phyloP scores from a whole-genome alignment of 192 early-diverging fungal genomes.

The Endogone sp. region DNA sequence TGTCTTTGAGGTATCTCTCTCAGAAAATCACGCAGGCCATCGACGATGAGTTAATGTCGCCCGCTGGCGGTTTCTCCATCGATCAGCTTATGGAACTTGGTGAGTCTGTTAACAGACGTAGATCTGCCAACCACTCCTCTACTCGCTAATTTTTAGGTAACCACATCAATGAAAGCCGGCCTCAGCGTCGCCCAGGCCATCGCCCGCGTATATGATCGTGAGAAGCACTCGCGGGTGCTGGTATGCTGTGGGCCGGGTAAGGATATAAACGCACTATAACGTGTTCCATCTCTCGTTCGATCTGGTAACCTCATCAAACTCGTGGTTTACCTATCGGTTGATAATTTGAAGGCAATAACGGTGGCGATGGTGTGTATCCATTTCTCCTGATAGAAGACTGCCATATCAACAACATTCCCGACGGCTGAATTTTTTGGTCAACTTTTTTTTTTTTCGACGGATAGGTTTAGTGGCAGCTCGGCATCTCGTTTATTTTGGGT shows the following conservation, averaged over 20 bases:
- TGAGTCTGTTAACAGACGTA: conserved; percentile 16
- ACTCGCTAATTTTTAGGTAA: background rate
- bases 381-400: no score
- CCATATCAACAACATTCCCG: background rate
- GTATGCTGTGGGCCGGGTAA: conserved; percentile 72
- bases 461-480: conserved; percentile 86
- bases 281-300: background rate
- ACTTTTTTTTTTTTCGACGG: conserved; percentile 6
- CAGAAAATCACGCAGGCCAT: conserved; percentile 67
- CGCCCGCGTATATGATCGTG: conserved; percentile 58
- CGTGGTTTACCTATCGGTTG: no score
- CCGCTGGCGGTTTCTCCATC: conserved; percentile 73
- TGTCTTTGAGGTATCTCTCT: conserved; percentile 41
- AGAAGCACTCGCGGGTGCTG: conserved; percentile 48
- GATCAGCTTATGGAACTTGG: conserved; percentile 80
- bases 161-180: conserved; percentile 64
- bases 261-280: background rate
- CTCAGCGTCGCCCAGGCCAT: conserved; percentile 88
- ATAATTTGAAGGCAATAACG: conserved; percentile 74
- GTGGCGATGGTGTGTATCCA: conserved; percentile 79
- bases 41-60: conserved; percentile 83
- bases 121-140: background rate
- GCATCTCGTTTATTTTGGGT: conserved; percentile 89
- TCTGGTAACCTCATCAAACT: background rate
- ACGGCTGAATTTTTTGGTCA: background rate